phyloP scores from a whole-genome alignment of 2,329 filamentous ascomycete genomes.

The Seiridium unicorne region DNA sequence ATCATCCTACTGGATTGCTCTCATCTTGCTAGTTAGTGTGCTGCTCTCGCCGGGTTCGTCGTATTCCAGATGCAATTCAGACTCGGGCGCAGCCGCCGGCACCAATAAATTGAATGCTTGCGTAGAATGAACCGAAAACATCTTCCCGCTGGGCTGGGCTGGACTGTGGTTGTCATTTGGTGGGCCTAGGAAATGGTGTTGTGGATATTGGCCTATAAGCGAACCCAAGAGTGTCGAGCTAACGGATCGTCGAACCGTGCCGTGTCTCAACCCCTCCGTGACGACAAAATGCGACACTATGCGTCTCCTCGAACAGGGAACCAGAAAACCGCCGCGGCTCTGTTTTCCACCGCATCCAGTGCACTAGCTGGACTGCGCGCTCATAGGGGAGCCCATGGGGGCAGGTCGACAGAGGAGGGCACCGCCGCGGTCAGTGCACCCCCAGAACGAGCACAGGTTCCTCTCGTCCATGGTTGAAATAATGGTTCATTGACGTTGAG shows the following conservation, averaged over 20 bases:
- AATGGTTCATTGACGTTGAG: slow-evolving; percentile 1
- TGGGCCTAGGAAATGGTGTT: background rate
- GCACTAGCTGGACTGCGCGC: background rate
- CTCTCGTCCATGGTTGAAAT: slow-evolving; percentile 3
- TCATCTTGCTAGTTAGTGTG: no score
- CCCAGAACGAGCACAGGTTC: background rate
- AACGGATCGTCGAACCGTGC: slow-evolving; percentile 4
- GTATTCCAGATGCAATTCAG: no score
- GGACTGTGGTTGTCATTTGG: background rate
- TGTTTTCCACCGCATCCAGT: background rate
- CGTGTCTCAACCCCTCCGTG: slow-evolving; percentile 3
- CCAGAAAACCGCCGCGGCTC: background rate
- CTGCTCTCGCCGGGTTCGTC: no score
- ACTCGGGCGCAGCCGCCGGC: no score
- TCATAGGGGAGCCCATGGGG: background rate
- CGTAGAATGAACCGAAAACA: no score
- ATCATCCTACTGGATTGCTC: no score
- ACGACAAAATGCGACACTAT: slow-evolving; percentile 5
- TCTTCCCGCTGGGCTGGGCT: background rate
- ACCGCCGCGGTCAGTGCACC: background rate
- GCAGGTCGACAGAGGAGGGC: background rate
- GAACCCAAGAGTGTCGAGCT: background rate
- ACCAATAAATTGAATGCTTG: no score
- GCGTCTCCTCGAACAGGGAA: background rate
- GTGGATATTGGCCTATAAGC: background rate